Base-by-base conservation (phyloP, 257 asterid species). In the Solanum bulbocastanum region DNA sequence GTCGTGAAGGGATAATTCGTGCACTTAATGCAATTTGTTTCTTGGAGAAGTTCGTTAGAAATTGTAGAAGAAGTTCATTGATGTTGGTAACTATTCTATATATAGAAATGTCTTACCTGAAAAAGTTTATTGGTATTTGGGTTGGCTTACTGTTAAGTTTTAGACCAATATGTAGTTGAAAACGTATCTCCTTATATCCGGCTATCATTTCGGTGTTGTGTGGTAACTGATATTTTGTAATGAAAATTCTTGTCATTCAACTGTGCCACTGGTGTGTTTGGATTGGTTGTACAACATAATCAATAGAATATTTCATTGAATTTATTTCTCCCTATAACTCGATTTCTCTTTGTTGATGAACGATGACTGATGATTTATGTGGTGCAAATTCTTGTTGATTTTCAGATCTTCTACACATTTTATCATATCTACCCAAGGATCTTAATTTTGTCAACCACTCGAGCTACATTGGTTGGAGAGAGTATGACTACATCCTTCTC, bases 391-490 rank as follows among this genome's bases (percentile, higher is more conserved):
- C 91, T 87, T 79, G 68, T 86, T 89, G 84, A 83, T 87, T 79
- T 91, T 73, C 98, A 96, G 99, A 96, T 94, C 98, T 96, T 93
- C 90, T 96, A 90, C 99, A 96, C 94, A 90, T 96, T 85, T 83
- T 96, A 56, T 94, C 99, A 9, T 96, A 96, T 85, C 91, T 96
- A 71, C 99, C 99, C 5, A 93, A 91, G 91, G 96, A 94, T 91
- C 95, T 97, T 69, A 97, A 96, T 92, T 97, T 97, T 85, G 96
- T 93, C 90, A 96, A 95, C 42, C 98, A 97, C 87, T 91, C 98
- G 27, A 92, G 99, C 95, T 96, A 96, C 78, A 93, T 97, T 86
- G 99, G 99, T 40, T 96, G 99, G 99, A 96, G 94, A 90, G 98
- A 97, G 99, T 97, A 93, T 86, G 97, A 42, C 88, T 85, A 74